phyloP scores from a whole-genome alignment of 116 monocot genomes.

The Cymodocea nodosa region DNA sequence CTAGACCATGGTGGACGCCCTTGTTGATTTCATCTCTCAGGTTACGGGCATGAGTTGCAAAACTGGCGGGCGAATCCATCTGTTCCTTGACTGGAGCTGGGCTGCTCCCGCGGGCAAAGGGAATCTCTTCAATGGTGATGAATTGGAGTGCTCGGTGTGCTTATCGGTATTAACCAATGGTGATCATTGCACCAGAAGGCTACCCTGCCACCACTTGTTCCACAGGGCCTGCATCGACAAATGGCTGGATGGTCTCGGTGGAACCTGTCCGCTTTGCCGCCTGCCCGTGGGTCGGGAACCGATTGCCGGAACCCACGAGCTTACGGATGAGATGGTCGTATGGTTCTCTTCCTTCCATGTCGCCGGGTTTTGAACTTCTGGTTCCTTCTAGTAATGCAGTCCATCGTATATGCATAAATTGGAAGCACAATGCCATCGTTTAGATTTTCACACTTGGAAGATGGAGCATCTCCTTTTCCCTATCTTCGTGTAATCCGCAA shows the following conservation, averaged over 20 bases:
- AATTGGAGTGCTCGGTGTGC: conserved; percentile 34
- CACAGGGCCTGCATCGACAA: conserved; percentile 38
- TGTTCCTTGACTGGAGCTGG: neutral
- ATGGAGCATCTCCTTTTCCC: too few species aligned
- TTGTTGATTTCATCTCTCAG: neutral
- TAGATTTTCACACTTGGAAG: too few species aligned
- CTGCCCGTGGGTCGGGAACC: neutral
- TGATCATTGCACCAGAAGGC: conserved; percentile 14
- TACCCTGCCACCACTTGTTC: conserved; percentile 44
- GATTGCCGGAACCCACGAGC: neutral
- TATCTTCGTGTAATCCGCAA: too few species aligned
- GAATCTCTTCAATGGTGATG: neutral
- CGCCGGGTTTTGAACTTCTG: neutral
- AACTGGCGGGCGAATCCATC: neutral
- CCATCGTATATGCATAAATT: too few species aligned
- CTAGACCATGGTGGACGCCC: neutral
- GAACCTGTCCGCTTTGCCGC: conserved; percentile 40
- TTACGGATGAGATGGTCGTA: conserved; percentile 19
- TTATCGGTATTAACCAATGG: conserved; percentile 17
- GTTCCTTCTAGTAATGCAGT: too few species aligned
- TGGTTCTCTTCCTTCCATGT: conserved; percentile 21
- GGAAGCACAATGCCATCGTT: too few species aligned
- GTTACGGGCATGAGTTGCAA: neutral
- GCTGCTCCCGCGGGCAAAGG: too few species aligned
- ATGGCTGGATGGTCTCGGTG: conserved; percentile 25